Percentiles rank a stretch among this genome's conserved stretches.
Evolutionary conservation across 257 asterid species (phyloP).

Genomic region (Verbascum thapsus): DNA sequence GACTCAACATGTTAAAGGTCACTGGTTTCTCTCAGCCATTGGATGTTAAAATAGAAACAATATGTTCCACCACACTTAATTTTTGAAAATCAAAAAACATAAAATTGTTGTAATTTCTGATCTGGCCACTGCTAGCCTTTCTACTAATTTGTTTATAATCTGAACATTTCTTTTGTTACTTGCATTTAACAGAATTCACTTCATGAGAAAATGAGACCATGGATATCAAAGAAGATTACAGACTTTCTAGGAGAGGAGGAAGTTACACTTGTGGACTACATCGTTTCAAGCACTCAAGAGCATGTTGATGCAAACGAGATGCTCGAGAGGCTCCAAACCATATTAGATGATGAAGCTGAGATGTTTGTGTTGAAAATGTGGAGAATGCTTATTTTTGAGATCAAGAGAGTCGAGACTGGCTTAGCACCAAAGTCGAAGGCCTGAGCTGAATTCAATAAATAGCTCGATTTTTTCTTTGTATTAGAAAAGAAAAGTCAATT

Average conservation of each 20-base stretch:
- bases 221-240: slow-evolving; percentile 93
- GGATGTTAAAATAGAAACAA: neutral
- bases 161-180: no score
- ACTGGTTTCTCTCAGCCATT: no score
- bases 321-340: slow-evolving; percentile 89
- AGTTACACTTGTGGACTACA: slow-evolving; percentile 82
- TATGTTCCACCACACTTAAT: no score
- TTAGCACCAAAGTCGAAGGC: slow-evolving; percentile 55
- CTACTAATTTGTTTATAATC: no score
- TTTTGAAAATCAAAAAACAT: no score
- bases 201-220: slow-evolving; percentile 87
- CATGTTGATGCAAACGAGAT: slow-evolving; percentile 88
- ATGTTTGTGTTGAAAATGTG: slow-evolving; percentile 99
- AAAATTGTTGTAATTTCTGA: no score
- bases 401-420: slow-evolving; percentile 95
- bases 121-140: no score
- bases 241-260: slow-evolving; percentile 97
- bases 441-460: slow-evolving; percentile 36
- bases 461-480: slow-evolving; percentile 19
- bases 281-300: slow-evolving; percentile 89
- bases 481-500: slow-evolving; percentile 31
- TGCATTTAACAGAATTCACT: slow-evolving; percentile 60
- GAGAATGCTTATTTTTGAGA: slow-evolving; percentile 99
- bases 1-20: no score
- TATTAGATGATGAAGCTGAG: slow-evolving; percentile 98